These are phyloP conservation scores for Firmiana major DNA, from an alignment of 345 rosid genomes.

Conservation along the genomic window DNA sequence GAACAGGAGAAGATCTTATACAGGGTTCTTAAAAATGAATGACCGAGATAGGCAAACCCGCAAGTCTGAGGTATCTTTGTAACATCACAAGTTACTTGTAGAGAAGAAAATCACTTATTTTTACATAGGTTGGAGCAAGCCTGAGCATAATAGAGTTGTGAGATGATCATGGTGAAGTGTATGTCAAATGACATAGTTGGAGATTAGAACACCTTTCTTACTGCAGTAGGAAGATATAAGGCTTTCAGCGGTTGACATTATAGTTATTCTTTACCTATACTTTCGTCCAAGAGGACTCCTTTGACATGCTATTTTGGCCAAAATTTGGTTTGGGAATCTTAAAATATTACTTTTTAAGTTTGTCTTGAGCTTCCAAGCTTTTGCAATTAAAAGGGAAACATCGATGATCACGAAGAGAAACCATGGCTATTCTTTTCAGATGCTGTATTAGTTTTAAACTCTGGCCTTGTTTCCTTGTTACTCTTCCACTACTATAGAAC, in stretches of 20 bases:
- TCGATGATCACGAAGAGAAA: not conserved
- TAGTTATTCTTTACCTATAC: not conserved
- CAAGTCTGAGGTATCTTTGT: slow-evolving; percentile 38
- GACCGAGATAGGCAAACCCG: slow-evolving; percentile 47
- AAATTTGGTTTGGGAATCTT: not conserved
- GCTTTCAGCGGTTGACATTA: not conserved
- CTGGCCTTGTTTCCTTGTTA: not conserved
- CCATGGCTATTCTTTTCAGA: not conserved
- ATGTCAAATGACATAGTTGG: not conserved
- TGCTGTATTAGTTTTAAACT: not conserved
- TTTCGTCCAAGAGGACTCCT: not conserved
- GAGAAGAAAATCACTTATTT: not conserved
- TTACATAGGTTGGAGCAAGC: not conserved
- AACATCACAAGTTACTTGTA: slow-evolving; percentile 9
- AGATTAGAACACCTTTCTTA: not conserved
- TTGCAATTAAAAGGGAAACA: not conserved
- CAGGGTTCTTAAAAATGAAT: slow-evolving; percentile 39
- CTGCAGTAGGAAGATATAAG: not conserved
- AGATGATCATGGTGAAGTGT: not conserved
- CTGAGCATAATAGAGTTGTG: not conserved
- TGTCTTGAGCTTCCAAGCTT: not conserved
- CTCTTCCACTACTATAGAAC: not conserved
- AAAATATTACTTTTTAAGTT: not conserved
- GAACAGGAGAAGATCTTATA: slow-evolving; percentile 59
- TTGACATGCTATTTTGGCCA: not conserved